Conservation (phyloP, 1,284 basidiomycete genomes). For the Leccinum pachyderme region DNA sequence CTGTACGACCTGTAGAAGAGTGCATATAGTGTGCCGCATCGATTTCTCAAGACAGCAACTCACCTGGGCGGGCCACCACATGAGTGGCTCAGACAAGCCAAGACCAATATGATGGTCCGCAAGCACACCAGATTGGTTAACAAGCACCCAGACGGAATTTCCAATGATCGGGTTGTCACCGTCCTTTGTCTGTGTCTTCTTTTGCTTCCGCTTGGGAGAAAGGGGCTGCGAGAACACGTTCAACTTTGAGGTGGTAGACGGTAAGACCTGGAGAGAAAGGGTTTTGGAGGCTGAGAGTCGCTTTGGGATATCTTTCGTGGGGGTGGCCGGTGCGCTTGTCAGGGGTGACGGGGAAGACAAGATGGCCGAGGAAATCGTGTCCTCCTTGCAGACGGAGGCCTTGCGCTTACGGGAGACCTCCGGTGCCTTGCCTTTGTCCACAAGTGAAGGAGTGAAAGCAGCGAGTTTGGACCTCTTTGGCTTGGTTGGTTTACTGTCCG, state of each 20-base stretch:
- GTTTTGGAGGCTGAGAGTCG: slow-evolving; percentile 9
- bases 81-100: slow-evolving; percentile 20
- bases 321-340: slow-evolving; percentile 25
- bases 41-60: slow-evolving; percentile 10
- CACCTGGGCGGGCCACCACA: slow-evolving; percentile 57
- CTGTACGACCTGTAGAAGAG: slow-evolving; percentile 24
- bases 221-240: slow-evolving; percentile 20
- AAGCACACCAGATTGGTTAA: slow-evolving; percentile 37
- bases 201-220: slow-evolving; percentile 24
- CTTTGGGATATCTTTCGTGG: slow-evolving; percentile 12
- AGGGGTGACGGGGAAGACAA: slow-evolving; percentile 27
- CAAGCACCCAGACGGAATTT: slow-evolving; percentile 40
- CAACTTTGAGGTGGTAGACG: slow-evolving; percentile 8
- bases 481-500: slow-evolving; percentile 20
- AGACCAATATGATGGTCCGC: slow-evolving; percentile 17
- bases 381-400: slow-evolving; percentile 13
- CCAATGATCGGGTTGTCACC: slow-evolving; percentile 31
- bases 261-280: slow-evolving; percentile 15
- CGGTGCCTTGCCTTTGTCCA: slow-evolving; percentile 7
- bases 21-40: slow-evolving; percentile 10
- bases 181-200: slow-evolving; percentile 5
- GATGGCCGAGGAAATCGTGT: slow-evolving; percentile 7
- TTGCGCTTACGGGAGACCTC: slow-evolving; percentile 30
- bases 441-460: slow-evolving; percentile 15
- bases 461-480: slow-evolving; percentile 10